Percentiles rank a stretch among this genome's conserved stretches.
phyloP scores from a whole-genome alignment of 768 basidiomycete species.

The Boletus fagicola region DNA sequence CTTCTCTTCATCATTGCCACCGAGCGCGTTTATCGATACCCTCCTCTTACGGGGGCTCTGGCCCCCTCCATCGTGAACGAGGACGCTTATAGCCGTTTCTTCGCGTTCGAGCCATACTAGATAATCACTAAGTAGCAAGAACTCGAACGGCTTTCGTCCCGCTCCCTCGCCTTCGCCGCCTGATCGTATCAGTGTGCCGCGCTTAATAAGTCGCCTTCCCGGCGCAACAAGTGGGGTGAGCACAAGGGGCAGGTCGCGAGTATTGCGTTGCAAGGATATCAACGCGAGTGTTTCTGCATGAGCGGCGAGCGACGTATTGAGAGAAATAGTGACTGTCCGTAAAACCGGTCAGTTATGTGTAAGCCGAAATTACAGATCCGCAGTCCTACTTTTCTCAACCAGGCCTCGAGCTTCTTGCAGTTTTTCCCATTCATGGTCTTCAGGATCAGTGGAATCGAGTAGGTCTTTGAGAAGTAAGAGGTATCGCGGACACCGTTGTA shows the following conservation, averaged over 20 bases:
- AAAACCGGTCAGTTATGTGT: constrained; percentile 9
- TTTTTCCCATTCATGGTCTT: constrained; percentile 65
- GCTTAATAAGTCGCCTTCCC: constrained; percentile 74
- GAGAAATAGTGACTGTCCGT: constrained; percentile 63
- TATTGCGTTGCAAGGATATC: constrained; percentile 75
- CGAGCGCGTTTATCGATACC: constrained; percentile 19
- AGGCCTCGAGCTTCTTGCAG: constrained; percentile 59
- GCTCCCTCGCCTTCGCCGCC: constrained; percentile 43
- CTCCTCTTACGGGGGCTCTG: constrained; percentile 20
- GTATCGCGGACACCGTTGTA: constrained; percentile 87
- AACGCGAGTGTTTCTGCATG: constrained; percentile 76
- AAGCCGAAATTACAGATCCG: neutral
- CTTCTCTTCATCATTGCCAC: constrained; percentile 52
- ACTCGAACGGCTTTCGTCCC: constrained; percentile 49
- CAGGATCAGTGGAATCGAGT: constrained; percentile 58
- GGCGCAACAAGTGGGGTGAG: constrained; percentile 77
- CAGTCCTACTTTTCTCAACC: constrained; percentile 69
- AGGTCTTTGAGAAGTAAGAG: constrained; percentile 81
- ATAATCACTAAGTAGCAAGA: constrained; percentile 81
- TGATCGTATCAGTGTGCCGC: constrained; percentile 57
- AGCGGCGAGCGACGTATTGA: constrained; percentile 75
- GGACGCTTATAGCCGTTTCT: constrained; percentile 33
- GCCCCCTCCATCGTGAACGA: constrained; percentile 18
- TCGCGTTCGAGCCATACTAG: constrained; percentile 70
- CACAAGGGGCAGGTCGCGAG: constrained; percentile 71